Evolutionary conservation across 371 early-diverging fungal species (phyloP).

Genomic region (Mucor sp.): DNA sequence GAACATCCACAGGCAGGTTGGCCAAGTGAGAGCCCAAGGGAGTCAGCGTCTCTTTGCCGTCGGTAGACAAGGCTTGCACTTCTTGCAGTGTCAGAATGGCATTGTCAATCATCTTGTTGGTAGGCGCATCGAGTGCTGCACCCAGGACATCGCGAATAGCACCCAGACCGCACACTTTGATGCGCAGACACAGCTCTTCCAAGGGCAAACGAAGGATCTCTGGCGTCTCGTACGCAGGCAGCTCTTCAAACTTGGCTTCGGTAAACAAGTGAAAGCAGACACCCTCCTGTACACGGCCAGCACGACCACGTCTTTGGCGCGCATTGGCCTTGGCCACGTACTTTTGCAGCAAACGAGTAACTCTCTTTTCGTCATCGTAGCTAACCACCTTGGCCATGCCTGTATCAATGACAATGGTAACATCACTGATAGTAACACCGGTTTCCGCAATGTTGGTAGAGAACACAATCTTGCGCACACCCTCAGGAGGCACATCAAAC

Average conservation of each 20-base stretch:
- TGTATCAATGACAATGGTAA: conserved; percentile 92
- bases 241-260: conserved; percentile 51
- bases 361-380: conserved; percentile 67
- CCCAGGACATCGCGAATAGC: conserved; percentile 64
- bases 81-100: conserved; percentile 66
- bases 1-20: conserved; percentile 84
- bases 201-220: conserved; percentile 84
- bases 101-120: conserved; percentile 62
- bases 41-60: conserved; percentile 68
- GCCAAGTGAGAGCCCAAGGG: conserved; percentile 89
- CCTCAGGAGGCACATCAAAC: conserved; percentile 62
- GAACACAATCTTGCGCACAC: conserved; percentile 84
- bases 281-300: conserved; percentile 89
- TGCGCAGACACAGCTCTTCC: conserved; percentile 77
- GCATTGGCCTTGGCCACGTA: conserved; percentile 84
- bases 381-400: conserved; percentile 85
- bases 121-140: conserved; percentile 80
- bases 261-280: conserved; percentile 77
- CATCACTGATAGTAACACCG: conserved; percentile 93
- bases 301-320: conserved; percentile 90
- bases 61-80: conserved; percentile 52
- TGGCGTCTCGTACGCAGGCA: conserved; percentile 72
- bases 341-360: conserved; percentile 71
- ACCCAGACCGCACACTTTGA: conserved; percentile 68
- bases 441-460: conserved; percentile 97